Evolutionary conservation across 1,139 yeast genomes (phyloP), one percentile per base, ranked within the genome.

Genomic region (Arxiozyma telluris): DNA sequence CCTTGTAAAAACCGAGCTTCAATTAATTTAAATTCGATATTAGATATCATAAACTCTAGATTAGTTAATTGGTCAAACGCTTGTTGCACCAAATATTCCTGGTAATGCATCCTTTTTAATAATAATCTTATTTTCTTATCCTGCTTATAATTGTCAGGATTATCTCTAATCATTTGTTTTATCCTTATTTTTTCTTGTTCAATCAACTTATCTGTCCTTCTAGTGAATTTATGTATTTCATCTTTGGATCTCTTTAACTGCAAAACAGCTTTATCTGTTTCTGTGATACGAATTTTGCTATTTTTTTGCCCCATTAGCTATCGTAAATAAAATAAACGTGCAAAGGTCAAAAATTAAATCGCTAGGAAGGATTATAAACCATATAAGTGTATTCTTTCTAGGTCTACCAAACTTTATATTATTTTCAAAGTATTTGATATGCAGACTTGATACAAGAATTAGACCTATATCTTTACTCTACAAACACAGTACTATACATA

Each of bases 241-340:
- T 93, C 98, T 56, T 96, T 76, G 63, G 94, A 97, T 47, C 86
- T 76, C 66, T 93, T 93, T 64, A 93, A 76, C 65, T 90, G 95
- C 61, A 88, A 76, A 21, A 93, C 79, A 0, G 97, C 96, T 63
- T 77, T 79, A 65, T 93, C 98, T 61, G 90, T 93, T 30, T 83
- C 76, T 1, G 96, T 88, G 38, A 90, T 82, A 64, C 78, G 79
- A 1, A 67, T 62, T 52, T 64, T 66, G 42, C 71, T 67, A 39
- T 60, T 54, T 47, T 60, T 61, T 47, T 67, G 70, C n/a, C 71
- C 71, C 71, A 67, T 66, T 22, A 12, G 3, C 44, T 20, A 9
- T 3, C 4, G 44, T 41, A 41, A 11, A 3, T 3, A 34, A 34
- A 34, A 34, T 34, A 34, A 34, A 34, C 4, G 8, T 25, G 38